A percentile compares a stretch with the other conserved stretches of the same genome.
Evolutionary conservation across 208 protist genomes (phyloP).

Genomic region (Herpetomonas samuelpessoai): DNA sequence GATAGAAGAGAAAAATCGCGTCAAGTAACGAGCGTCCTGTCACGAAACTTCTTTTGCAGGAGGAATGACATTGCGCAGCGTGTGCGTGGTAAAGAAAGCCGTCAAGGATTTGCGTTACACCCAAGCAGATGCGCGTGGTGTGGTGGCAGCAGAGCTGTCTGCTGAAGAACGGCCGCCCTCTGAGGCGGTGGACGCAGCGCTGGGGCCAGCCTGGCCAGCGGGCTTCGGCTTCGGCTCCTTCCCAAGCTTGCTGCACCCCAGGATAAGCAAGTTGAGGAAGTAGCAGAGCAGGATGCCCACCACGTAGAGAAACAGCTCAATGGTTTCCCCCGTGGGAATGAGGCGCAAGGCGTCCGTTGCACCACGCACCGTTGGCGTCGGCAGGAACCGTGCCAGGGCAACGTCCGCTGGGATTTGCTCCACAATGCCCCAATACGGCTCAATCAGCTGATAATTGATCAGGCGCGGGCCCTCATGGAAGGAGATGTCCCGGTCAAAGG

Average conservation of each 20-base stretch:
- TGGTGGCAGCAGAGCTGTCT: not conserved
- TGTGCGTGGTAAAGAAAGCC: not conserved
- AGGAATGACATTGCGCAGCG: too few relatives aligned
- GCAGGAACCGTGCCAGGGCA: slow-evolving; percentile 43
- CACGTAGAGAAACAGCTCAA: slow-evolving; percentile 49
- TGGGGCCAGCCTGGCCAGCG: not conserved
- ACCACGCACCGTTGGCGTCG: slow-evolving; percentile 37
- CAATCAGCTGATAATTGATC: slow-evolving; percentile 46
- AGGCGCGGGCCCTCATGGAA: slow-evolving; percentile 25
- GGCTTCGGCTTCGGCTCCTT: slow-evolving; percentile 2
- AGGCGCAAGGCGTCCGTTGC: slow-evolving; percentile 52
- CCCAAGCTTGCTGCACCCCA: slow-evolving; percentile 47
- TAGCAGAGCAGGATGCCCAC: slow-evolving; percentile 38
- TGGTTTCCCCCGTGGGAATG: slow-evolving; percentile 35
- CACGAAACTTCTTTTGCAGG: too few relatives aligned
- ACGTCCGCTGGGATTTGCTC: slow-evolving; percentile 43
- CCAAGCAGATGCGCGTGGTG: not conserved
- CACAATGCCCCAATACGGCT: slow-evolving; percentile 46
- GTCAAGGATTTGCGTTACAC: not conserved
- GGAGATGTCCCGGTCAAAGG: slow-evolving; percentile 28
- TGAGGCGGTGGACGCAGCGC: too few relatives aligned
- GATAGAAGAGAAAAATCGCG: too few relatives aligned
- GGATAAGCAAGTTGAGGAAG: slow-evolving; percentile 51
- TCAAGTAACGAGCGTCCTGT: too few relatives aligned
- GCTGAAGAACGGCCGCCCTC: too few relatives aligned